Conservation (phyloP, 2,329 filamentous ascomycete species). For the Clonostachys rhizophaga region DNA sequence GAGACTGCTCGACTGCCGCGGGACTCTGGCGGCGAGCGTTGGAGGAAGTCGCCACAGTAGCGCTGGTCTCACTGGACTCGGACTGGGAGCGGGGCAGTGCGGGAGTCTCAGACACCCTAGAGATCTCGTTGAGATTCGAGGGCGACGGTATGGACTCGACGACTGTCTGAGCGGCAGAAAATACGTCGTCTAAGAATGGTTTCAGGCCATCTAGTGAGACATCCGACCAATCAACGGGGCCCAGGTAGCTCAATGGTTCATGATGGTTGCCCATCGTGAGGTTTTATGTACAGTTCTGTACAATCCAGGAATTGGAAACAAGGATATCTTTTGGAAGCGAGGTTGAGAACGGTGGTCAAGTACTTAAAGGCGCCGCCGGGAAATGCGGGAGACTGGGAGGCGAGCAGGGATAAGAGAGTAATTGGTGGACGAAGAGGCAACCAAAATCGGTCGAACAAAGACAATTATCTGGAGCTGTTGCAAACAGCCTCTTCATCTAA, state of each 20-base stretch:
- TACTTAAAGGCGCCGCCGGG: too few relatives aligned
- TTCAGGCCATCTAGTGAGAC: conserved; percentile 41
- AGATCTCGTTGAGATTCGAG: conserved; percentile 12
- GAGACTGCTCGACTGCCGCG: conserved; percentile 39
- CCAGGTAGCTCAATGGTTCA: conserved; percentile 51
- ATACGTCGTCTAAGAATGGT: conserved; percentile 52
- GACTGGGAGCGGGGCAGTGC: conserved; percentile 25
- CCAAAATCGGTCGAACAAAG: too few relatives aligned
- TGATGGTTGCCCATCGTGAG: conserved; percentile 50
- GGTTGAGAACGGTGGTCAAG: too few relatives aligned
- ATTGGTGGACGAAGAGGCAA: not conserved
- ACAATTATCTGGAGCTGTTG: too few relatives aligned
- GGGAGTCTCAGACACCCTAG: not conserved
- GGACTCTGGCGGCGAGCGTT: not conserved
- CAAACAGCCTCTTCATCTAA: too few relatives aligned
- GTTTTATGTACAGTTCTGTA: not conserved
- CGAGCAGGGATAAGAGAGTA: not conserved
- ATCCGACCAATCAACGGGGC: conserved; percentile 48
- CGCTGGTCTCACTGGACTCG: conserved; percentile 37
- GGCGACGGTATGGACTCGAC: conserved; percentile 68
- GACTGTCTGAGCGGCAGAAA: conserved; percentile 64
- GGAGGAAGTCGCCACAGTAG: conserved; percentile 6
- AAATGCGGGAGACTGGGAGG: too few relatives aligned
- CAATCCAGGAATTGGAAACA: not conserved
- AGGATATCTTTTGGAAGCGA: not conserved